Percentiles rank a stretch among this genome's conserved stretches.
Conservation (phyloP, 805 yeast genomes). For the Metschnikowia dekortorum region DNA sequence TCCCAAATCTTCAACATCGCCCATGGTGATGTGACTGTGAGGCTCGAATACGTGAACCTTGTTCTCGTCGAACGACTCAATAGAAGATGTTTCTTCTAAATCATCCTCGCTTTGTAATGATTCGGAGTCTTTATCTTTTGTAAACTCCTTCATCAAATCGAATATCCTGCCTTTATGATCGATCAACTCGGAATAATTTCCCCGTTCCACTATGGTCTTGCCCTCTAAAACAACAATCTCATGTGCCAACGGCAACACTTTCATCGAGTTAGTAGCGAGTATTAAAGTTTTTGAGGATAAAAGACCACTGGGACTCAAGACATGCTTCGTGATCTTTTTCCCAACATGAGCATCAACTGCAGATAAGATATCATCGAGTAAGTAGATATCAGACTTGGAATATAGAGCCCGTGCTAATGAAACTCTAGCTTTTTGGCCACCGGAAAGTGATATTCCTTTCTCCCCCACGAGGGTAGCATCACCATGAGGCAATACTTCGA, state of each 20-base stretch:
- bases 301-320: conserved; percentile 45
- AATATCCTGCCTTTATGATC: conserved; percentile 32
- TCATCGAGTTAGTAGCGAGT: conserved; percentile 54
- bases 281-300: conserved; percentile 50
- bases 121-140: conserved; percentile 18
- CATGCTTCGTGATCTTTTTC: conserved; percentile 47
- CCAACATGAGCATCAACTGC: conserved; percentile 76
- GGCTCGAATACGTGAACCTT: conserved; percentile 7
- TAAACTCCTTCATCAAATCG: conserved; percentile 29
- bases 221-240: conserved; percentile 55
- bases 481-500: conserved; percentile 47
- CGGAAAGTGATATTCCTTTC: conserved; percentile 56
- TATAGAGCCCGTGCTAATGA: conserved; percentile 69
- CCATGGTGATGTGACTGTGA: conserved; percentile 17
- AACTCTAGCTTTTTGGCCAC: conserved; percentile 63
- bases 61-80: conserved; percentile 8
- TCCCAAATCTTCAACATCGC: conserved; percentile 17
- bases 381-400: conserved; percentile 51
- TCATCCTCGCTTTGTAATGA: conserved; percentile 11
- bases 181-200: conserved; percentile 49
- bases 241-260: conserved; percentile 54
- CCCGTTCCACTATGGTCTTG: conserved; percentile 52
- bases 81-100: conserved; percentile 5
- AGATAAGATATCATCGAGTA: conserved; percentile 62
- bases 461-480: conserved; percentile 56